These are phyloP conservation scores for Blumeria graminis DNA, from an alignment of 2,329 filamentous ascomycete species.

Conservation along the genomic window DNA sequence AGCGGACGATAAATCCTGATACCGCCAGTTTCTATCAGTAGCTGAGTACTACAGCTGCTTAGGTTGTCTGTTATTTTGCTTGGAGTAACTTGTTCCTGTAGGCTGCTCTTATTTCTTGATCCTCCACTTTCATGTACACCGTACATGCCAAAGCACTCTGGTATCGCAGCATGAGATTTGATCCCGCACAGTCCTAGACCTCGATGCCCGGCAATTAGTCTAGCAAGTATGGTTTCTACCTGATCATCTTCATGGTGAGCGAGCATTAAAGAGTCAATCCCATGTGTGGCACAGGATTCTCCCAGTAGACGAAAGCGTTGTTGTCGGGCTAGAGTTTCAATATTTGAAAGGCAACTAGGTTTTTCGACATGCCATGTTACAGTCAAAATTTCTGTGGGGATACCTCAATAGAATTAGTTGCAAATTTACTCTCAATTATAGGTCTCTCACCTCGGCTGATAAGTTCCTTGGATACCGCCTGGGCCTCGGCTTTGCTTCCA, in stretches of 20 bases:
- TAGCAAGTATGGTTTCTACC: constrained; percentile 69
- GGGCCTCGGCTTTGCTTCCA: constrained; percentile 28
- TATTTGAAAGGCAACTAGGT: constrained; percentile 27
- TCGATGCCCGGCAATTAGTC: constrained; percentile 41
- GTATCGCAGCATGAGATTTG: constrained; percentile 39
- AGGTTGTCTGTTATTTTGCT: too few species aligned
- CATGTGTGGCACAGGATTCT: constrained; percentile 24
- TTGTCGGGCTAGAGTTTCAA: constrained; percentile 55
- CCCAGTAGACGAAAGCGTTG: constrained; percentile 53
- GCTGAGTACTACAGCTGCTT: not conserved
- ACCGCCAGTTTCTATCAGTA: constrained; percentile 31
- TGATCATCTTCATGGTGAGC: constrained; percentile 84
- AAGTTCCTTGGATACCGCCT: constrained; percentile 18
- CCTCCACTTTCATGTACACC: constrained; percentile 42
- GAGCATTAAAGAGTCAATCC: constrained; percentile 39
- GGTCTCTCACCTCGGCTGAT: constrained; percentile 8
- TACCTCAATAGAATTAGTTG: constrained; percentile 7
- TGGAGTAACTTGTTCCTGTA: not conserved
- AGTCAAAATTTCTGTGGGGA: constrained; percentile 11
- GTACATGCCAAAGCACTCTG: constrained; percentile 57
- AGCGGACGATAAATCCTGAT: constrained; percentile 45
- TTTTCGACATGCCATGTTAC: constrained; percentile 27
- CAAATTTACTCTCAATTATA: not conserved
- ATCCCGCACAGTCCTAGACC: constrained; percentile 55
- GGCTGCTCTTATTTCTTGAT: not conserved